Conservation (phyloP, 2,329 filamentous ascomycete genomes). For the Fusarium sp. region DNA sequence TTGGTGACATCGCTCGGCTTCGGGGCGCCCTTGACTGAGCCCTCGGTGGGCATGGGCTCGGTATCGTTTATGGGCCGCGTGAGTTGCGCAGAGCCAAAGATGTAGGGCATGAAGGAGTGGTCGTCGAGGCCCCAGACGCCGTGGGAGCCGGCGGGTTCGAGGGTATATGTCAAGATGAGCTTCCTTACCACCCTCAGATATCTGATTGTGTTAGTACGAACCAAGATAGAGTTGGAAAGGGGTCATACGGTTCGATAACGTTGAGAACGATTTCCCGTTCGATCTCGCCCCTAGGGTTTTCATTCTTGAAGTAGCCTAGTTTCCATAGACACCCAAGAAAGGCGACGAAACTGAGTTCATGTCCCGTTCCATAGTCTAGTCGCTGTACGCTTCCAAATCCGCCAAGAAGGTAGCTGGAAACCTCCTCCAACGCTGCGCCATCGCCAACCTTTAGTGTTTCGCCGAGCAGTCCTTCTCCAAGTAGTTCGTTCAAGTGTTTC, state of each 20-base stretch:
- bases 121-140: slow-evolving; percentile 99
- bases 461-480: slow-evolving; percentile 46
- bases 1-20: slow-evolving; percentile 78
- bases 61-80: slow-evolving; percentile 77
- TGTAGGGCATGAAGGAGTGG: slow-evolving; percentile 92
- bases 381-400: slow-evolving; percentile 89
- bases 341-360: slow-evolving; percentile 94
- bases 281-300: slow-evolving; percentile 62
- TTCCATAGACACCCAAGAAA: slow-evolving; percentile 95
- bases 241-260: slow-evolving; percentile 80
- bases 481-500: slow-evolving; percentile 60
- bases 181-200: slow-evolving; percentile 85
- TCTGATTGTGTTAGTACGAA: slow-evolving; percentile 54
- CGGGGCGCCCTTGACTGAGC: slow-evolving; percentile 79
- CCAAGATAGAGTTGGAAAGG: neutral
- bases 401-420: slow-evolving; percentile 84
- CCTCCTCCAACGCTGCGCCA: slow-evolving; percentile 71
- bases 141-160: slow-evolving; percentile 95
- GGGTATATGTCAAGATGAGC: slow-evolving; percentile 89
- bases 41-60: slow-evolving; percentile 78
- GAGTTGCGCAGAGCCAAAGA: slow-evolving; percentile 93
- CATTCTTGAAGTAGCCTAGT: slow-evolving; percentile 79
- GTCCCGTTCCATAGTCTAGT: slow-evolving; percentile 95
- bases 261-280: slow-evolving; percentile 86
- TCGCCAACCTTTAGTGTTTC: slow-evolving; percentile 48